phyloP scores from a whole-genome alignment of 768 basidiomycete genomes.

The Ephemerocybe angulata region DNA sequence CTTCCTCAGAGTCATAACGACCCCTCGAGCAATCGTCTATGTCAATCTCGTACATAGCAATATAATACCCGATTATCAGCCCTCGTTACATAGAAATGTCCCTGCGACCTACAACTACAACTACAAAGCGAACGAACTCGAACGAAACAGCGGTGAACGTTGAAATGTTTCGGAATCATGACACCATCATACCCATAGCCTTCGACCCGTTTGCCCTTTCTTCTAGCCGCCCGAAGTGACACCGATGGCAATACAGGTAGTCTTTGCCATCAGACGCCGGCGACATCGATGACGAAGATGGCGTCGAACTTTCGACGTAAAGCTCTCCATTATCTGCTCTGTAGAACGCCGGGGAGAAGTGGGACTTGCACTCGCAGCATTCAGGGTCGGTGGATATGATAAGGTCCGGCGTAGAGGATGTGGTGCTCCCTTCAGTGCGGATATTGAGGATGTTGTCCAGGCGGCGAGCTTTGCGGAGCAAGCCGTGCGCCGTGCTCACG shows the following conservation, averaged over 20 bases:
- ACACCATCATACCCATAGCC: conserved; percentile 33
- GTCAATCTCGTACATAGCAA: too few species aligned
- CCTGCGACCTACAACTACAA: too few species aligned
- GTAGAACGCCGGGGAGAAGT: conserved; percentile 76
- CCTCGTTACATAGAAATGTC: too few species aligned
- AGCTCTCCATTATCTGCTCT: background rate
- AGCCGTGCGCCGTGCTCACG: conserved; percentile 69
- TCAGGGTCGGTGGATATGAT: conserved; percentile 31
- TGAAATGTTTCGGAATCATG: conserved; percentile 21
- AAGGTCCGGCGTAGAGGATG: conserved; percentile 17
- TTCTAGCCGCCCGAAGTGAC: conserved; percentile 38
- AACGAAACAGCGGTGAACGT: background rate
- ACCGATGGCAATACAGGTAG: conserved; percentile 48
- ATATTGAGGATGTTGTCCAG: conserved; percentile 68
- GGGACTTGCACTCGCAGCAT: conserved; percentile 63
- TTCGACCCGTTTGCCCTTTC: conserved; percentile 25
- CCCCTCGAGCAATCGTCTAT: too few species aligned
- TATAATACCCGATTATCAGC: too few species aligned
- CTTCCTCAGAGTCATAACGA: too few species aligned
- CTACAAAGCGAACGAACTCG: background rate
- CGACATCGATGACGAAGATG: conserved; percentile 1
- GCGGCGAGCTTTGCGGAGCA: conserved; percentile 85
- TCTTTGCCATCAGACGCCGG: background rate
- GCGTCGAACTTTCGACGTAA: conserved; percentile 18
- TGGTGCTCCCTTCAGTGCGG: conserved; percentile 32